phyloP scores from a whole-genome alignment of 352 stramenopile species.

The Hyaloperonospora arabidopsidis region DNA sequence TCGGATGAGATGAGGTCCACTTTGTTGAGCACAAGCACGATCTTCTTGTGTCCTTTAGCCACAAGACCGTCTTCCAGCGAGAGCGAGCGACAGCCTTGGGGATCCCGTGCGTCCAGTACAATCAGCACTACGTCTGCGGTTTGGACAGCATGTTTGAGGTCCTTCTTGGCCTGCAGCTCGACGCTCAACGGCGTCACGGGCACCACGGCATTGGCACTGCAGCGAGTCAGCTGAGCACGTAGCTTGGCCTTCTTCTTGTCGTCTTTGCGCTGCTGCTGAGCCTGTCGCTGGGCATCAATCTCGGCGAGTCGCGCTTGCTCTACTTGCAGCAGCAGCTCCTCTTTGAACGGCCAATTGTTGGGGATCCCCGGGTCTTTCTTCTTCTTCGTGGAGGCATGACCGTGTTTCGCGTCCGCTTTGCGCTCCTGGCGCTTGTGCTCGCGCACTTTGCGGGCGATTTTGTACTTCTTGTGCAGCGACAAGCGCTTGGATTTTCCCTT shows the following conservation, averaged over 20 bases:
- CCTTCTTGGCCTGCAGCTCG: slow-evolving; percentile 71
- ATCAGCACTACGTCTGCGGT: slow-evolving; percentile 59
- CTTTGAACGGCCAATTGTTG: slow-evolving; percentile 98
- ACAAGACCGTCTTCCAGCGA: slow-evolving; percentile 93
- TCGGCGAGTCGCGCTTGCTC: slow-evolving; percentile 73
- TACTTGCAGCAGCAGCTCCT: slow-evolving; percentile 86
- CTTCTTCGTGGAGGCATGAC: slow-evolving; percentile 70
- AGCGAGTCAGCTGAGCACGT: slow-evolving; percentile 18
- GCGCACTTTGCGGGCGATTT: slow-evolving; percentile 87
- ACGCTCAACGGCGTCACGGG: slow-evolving; percentile 53
- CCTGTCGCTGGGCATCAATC: slow-evolving; percentile 50
- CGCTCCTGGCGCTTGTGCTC: slow-evolving; percentile 93
- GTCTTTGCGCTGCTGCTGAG: slow-evolving; percentile 50
- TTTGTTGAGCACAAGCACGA: slow-evolving; percentile 99
- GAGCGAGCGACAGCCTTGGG: slow-evolving; percentile 89
- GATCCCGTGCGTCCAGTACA: slow-evolving; percentile 97
- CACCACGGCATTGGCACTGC: slow-evolving; percentile 22
- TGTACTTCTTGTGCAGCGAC: slow-evolving; percentile 99
- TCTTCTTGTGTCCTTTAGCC: slow-evolving; percentile 90
- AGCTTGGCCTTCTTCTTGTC: slow-evolving; percentile 69
- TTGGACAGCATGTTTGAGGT: slow-evolving; percentile 67
- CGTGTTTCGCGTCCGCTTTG: slow-evolving; percentile 85
- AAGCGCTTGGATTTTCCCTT: slow-evolving; percentile 97
- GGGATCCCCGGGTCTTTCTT: slow-evolving; percentile 97
- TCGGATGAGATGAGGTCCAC: slow-evolving; percentile 92